These are phyloP conservation scores for Chalciporus piperatus DNA, from an alignment of 768 basidiomycete genomes.

Conservation along the genomic window DNA sequence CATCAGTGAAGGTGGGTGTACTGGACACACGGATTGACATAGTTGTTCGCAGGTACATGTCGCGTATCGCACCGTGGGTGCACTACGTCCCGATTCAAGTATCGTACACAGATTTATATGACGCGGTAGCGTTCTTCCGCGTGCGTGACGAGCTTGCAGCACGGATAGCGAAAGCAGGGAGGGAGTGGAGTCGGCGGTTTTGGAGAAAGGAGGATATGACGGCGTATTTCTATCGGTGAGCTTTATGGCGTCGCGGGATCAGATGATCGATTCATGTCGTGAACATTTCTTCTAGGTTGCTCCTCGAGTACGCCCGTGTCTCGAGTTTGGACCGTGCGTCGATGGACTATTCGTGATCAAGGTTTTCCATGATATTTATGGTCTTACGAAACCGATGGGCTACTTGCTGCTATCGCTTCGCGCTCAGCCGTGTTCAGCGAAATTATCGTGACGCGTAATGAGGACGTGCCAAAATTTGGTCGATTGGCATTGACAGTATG, in stretches of 20 bases:
- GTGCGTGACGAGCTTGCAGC: conserved; percentile 59
- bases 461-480: no score
- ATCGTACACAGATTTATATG: conserved; percentile 66
- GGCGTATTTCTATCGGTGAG: conserved; percentile 58
- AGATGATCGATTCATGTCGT: not conserved
- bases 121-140: conserved; percentile 70
- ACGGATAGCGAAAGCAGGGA: conserved; percentile 55
- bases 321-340: conserved; percentile 44
- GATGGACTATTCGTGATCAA: conserved; percentile 34
- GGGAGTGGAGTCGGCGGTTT: conserved; percentile 52
- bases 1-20: no score
- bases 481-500: no score
- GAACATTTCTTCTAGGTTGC: conserved; percentile 34
- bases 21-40: not conserved
- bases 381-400: no score
- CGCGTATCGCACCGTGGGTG: conserved; percentile 63
- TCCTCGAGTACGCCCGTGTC: conserved; percentile 54
- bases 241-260: no score
- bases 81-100: conserved; percentile 72
- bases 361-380: no score
- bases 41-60: conserved; percentile 42
- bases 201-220: conserved; percentile 63
- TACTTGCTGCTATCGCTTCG: no score
- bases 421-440: no score
- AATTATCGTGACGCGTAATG: no score